phyloP scores from a whole-genome alignment of 345 rosid genomes.

The Abelmoschus esculentus region DNA sequence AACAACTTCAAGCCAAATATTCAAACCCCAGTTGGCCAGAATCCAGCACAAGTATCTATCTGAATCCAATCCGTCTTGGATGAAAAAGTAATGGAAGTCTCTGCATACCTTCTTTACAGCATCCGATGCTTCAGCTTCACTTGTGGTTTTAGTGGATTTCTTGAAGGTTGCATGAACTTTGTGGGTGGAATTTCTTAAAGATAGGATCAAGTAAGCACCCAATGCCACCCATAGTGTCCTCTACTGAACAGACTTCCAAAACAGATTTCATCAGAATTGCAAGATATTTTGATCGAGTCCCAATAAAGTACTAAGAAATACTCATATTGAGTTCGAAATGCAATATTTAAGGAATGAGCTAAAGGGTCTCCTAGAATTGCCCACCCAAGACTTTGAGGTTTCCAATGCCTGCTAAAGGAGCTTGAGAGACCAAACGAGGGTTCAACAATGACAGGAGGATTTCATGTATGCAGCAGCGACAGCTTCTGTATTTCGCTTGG shows the following conservation, averaged over 20 bases:
- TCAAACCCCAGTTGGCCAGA: constrained; percentile 42
- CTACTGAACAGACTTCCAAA: constrained; percentile 69
- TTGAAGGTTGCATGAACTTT: constrained; percentile 61
- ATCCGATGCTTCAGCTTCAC: constrained; percentile 91
- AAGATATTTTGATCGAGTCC: neutral
- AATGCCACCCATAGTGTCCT: constrained; percentile 42
- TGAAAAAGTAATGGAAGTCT: constrained; percentile 79
- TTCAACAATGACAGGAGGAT: constrained; percentile 38
- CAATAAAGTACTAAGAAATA: neutral
- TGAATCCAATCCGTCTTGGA: constrained; percentile 74
- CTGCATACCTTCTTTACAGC: constrained; percentile 72
- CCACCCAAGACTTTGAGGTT: constrained; percentile 13
- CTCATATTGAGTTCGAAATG: neutral
- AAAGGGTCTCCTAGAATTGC: constrained; percentile 8
- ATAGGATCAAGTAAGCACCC: constrained; percentile 59
- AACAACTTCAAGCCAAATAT: neutral
- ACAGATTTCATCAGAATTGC: constrained; percentile 85
- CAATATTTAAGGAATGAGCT: neutral
- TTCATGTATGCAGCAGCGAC: constrained; percentile 41
- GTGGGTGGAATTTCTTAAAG: constrained; percentile 66
- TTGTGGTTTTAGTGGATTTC: constrained; percentile 54
- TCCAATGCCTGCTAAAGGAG: constrained; percentile 23
- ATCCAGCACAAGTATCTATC: constrained; percentile 69
- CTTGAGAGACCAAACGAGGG: constrained; percentile 15
- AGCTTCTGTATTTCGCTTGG: constrained; percentile 26